phyloP scores from a whole-genome alignment of 2,329 filamentous ascomycete genomes.

The Xylaria sp. region DNA sequence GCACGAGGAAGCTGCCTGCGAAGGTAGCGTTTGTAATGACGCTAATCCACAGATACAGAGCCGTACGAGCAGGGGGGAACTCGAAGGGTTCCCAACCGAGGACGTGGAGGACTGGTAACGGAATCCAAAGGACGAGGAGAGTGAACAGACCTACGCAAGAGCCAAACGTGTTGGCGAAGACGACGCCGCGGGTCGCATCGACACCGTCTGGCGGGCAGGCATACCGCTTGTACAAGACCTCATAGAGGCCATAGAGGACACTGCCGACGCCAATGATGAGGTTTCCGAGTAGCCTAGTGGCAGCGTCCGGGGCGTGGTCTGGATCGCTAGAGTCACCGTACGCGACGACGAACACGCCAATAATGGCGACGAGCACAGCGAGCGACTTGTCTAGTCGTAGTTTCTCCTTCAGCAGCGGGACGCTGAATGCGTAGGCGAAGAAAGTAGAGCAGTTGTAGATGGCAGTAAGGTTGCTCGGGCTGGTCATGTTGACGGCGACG shows the following conservation, averaged over 20 bases:
- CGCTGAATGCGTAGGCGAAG: conserved; percentile 97
- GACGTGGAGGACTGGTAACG: conserved; percentile 83
- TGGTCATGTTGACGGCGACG: conserved; percentile 91
- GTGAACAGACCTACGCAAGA: conserved; percentile 89
- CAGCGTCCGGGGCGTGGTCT: conserved; percentile 54
- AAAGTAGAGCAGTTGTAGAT: conserved; percentile 99
- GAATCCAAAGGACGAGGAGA: conserved; percentile 88
- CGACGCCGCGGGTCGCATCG: conserved; percentile 83
- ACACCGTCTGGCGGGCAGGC: conserved; percentile 92
- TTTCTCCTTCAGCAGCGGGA: conserved; percentile 87
- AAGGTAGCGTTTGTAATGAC: conserved; percentile 91
- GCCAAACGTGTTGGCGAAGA: conserved; percentile 94
- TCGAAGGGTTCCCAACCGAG: conserved; percentile 84
- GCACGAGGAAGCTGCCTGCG: conserved; percentile 89
- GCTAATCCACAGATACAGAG: conserved; percentile 81
- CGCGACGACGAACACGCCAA: conserved; percentile 91
- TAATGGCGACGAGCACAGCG: conserved; percentile 86
- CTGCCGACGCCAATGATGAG: conserved; percentile 90
- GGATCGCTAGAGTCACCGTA: conserved; percentile 78
- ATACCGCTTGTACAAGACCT: conserved; percentile 93
- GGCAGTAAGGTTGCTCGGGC: conserved; percentile 90
- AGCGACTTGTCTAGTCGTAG: conserved; percentile 85
- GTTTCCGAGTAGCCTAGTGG: conserved; percentile 82
- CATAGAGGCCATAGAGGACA: conserved; percentile 94
- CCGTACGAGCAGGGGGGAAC: conserved; percentile 80